Base-by-base conservation (phyloP, 306 rosid species). In the Arachis stenosperma region DNA sequence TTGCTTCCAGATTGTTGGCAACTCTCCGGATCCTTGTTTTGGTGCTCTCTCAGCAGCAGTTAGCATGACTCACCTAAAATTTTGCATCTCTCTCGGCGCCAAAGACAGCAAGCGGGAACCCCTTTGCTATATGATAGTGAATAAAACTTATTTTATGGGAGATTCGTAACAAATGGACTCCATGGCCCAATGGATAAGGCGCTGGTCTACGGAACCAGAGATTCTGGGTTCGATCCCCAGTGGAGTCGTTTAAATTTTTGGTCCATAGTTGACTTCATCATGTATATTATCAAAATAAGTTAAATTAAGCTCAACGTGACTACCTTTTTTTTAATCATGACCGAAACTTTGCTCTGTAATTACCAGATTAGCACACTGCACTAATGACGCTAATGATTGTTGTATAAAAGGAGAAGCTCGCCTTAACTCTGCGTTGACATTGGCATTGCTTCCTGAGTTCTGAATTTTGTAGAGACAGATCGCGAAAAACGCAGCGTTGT, bases 171-270 rank as follows among this genome's bases (percentile, higher is more conserved):
- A 29, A 5, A 0, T 0, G 0, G 65, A 61, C 72, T 71, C 70
- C 67, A 70, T 57, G 75, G 79, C 73, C 86, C 75, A 85, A 87
- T 85, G 86, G 92, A 89, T 89, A 85, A 87, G 89, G 88, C 80
- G 92, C 88, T 82, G 90, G 89, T 84, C 87, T 85, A 86, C 92
- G 90, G 67, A 89, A 85, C 87, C 86, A 83, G 95, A 89, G 88
- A 85, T 80, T 89, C 90, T 87, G 87, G 91, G 91, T 86, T 89
- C 88, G 86, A 89, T 89, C 94, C 91, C 78, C 82, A 78, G 78
- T 71, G 78, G 71, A 78, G 82, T 79, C 78, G 78, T 8, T 4
- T 59, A 4, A 33, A 1, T 33, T 33, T 33, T 33, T 33, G 37
- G 27, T 22, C 37, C 3, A 33, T 33, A 33, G 37, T 33, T 33